Conservation (phyloP, 176 grass and related monocot species). For the Hyparrhenia diplandra region DNA sequence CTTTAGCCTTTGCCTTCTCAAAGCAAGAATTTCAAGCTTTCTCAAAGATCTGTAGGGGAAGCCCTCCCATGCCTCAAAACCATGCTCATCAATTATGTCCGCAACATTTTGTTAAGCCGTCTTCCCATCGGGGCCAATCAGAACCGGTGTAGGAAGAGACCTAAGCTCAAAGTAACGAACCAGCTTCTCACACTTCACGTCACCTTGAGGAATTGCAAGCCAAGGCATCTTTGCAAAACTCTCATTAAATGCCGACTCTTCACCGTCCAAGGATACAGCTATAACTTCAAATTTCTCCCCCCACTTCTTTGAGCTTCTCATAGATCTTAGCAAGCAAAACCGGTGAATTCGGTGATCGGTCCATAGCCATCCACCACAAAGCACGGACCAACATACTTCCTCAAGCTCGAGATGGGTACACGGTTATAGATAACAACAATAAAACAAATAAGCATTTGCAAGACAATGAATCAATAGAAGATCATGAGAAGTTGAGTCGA, state of each 20-base stretch:
- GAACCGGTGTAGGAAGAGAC: conserved; percentile 51
- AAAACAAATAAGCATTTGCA: conserved; percentile 44
- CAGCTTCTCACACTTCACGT: conserved; percentile 52
- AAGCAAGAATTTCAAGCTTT: conserved; percentile 68
- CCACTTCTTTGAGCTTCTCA: conserved; percentile 67
- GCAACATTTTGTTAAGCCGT: conserved; percentile 55
- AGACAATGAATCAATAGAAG: background rate
- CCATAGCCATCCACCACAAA: conserved; percentile 32
- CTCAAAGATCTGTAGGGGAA: too few species aligned
- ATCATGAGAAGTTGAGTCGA: background rate
- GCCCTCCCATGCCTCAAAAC: conserved; percentile 64
- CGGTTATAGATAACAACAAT: conserved; percentile 17
- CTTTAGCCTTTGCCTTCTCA: conserved; percentile 60
- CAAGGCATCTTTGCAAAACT: conserved; percentile 62
- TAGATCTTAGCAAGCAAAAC: conserved; percentile 55
- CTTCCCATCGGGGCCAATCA: conserved; percentile 88
- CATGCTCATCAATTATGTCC: conserved; percentile 68
- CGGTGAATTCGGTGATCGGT: conserved; percentile 48
- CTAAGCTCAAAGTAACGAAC: conserved; percentile 74
- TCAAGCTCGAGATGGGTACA: conserved; percentile 78
- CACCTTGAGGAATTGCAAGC: conserved; percentile 74
- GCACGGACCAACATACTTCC: conserved; percentile 68
- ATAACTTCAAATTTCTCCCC: conserved; percentile 82
- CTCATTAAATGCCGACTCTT: conserved; percentile 38
- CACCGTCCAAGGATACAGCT: conserved; percentile 47